A percentile compares a stretch with the other conserved stretches of the same genome.
phyloP scores from a whole-genome alignment of 2,329 filamentous ascomycete species.

The Westerdykella sp. region DNA sequence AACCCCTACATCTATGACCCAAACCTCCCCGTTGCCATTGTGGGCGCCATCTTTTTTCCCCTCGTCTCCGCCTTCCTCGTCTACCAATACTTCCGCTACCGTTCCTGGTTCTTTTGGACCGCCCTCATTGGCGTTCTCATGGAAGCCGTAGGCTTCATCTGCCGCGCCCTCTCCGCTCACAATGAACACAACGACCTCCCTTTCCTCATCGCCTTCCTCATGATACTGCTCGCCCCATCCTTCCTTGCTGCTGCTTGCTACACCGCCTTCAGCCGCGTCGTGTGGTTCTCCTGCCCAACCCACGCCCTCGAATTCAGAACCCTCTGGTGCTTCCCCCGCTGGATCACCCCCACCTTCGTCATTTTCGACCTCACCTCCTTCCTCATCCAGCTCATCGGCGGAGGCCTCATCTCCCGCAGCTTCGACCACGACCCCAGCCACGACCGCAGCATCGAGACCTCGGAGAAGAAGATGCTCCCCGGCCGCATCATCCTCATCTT shows the following conservation, averaged over 20 bases:
- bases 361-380: constrained; percentile 45
- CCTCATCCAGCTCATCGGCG: constrained; percentile 41
- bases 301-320: constrained; percentile 38
- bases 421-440: constrained; percentile 29
- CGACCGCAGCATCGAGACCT: constrained; percentile 37
- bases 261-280: constrained; percentile 45
- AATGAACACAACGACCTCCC: constrained; percentile 31
- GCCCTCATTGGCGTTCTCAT: constrained; percentile 33
- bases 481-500: constrained; percentile 38
- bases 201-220: constrained; percentile 39
- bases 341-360: constrained; percentile 47
- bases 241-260: constrained; percentile 48
- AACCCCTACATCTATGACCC: constrained; percentile 47
- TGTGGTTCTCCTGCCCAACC: constrained; percentile 37
- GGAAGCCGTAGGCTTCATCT: constrained; percentile 49
- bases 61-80: constrained; percentile 26
- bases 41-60: constrained; percentile 40
- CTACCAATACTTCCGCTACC: constrained; percentile 31
- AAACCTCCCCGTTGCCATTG: constrained; percentile 39
- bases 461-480: constrained; percentile 23
- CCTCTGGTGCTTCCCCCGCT: constrained; percentile 39
- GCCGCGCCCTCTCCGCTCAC: constrained; percentile 40
- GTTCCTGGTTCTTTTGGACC: constrained; percentile 35
- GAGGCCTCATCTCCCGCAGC: constrained; percentile 38
- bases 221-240: constrained; percentile 45